Base-by-base conservation (phyloP, 2,329 filamentous ascomycete species). In the Colletotrichum theobromicola region DNA sequence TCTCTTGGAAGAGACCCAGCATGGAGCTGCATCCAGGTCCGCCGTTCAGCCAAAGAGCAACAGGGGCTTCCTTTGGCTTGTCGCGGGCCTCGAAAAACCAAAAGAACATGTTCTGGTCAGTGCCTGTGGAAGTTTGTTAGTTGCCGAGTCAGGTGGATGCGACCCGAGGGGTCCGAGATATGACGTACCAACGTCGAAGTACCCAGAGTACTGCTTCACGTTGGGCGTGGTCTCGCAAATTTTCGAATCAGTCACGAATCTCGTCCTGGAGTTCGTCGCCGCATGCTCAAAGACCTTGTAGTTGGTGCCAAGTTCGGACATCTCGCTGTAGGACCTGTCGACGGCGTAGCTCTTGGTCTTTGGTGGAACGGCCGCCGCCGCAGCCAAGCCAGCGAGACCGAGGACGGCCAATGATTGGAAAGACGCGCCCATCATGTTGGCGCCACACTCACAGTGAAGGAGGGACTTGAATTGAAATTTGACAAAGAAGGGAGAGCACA, bases 121-220 rank as follows among this genome's bases (percentile, higher is more conserved):
- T 79, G 4, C 76, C 75, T 77, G 8, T 77, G 8, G 15, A 28
- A 12, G 12, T 3, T 21, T 42, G 60, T 62, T 16, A 62, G 60
- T 37, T 37, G 2, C 12, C 57, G n/a, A 34, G 42, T 50, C 42
- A 50, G 1, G 42, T 50, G 42, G 42, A 4, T 50, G 42, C 18
- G 42, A 50, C 42, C 42, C 42, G 42, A 50, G 42, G n/a, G 42
- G 42, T 50, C 42, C 42, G n/a, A 50, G n/a, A 13, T 21, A 50
- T 50, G 4, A 72, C 72, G 10, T 61, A 74, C 88, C 86, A 15
- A 88, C 85, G 4, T 83, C 83, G 73, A 91, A 64, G 81, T 89
- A 89, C 9, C 88, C 88, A 5, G 87, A 88, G 77, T 87, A 88
- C 74, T 87, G 86, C 34, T 87, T 88, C 3, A 89, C 88, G 2